Conservation (phyloP, 192 early-diverging fungal species). For the Coemansia erecta region DNA sequence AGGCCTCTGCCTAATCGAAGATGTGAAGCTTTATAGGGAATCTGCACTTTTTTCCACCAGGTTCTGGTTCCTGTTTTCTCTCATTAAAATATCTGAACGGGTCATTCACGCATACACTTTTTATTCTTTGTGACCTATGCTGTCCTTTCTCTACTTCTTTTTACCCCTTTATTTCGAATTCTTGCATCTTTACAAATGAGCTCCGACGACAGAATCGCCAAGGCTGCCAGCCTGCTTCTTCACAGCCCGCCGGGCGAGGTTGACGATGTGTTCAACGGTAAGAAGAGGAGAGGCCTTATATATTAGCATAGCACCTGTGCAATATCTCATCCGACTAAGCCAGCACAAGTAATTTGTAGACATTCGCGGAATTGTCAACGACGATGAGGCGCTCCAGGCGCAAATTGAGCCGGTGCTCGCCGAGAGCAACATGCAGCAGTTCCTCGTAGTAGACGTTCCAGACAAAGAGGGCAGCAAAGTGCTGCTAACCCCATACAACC, state of each 20-base stretch:
- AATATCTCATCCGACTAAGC: too few relatives aligned
- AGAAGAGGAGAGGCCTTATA: too few relatives aligned
- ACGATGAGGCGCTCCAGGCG: conserved; percentile 71
- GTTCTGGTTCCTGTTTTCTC: conserved; percentile 1
- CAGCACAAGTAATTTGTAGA: too few relatives aligned
- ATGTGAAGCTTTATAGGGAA: too few relatives aligned
- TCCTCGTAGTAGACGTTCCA: conserved; percentile 69
- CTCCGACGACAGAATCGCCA: conserved; percentile 67
- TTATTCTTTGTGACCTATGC: too few relatives aligned
- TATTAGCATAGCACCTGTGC: too few relatives aligned
- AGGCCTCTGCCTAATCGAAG: conserved; percentile 52
- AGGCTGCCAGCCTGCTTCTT: conserved; percentile 72
- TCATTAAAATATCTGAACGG: too few relatives aligned
- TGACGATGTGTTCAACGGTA: conserved; percentile 95
- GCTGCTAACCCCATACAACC: conserved; percentile 73
- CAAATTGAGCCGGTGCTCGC: conserved; percentile 68
- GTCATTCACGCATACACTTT: too few relatives aligned
- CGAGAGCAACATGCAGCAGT: conserved; percentile 84
- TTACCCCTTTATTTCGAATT: background rate
- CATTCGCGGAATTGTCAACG: conserved; percentile 77
- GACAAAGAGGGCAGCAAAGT: conserved; percentile 51
- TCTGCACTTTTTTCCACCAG: too few relatives aligned
- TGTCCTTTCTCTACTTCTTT: conserved; percentile 4
- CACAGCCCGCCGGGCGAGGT: conserved; percentile 94
- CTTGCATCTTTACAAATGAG: conserved; percentile 20